A percentile compares a stretch with the other conserved stretches of the same genome.
Evolutionary conservation across 345 rosid species (phyloP).

Genomic region (Populus nigra): DNA sequence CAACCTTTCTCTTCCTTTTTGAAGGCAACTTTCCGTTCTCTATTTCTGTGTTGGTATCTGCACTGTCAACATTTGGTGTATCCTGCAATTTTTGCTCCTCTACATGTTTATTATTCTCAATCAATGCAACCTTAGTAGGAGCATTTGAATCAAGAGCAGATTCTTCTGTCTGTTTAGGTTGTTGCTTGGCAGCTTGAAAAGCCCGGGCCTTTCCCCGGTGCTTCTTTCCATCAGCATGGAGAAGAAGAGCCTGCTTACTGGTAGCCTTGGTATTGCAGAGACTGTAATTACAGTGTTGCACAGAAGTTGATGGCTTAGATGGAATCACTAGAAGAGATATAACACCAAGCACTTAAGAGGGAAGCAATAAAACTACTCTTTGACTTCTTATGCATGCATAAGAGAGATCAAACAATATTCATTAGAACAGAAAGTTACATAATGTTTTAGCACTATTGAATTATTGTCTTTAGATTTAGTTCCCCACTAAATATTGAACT

Average conservation of each 20-base stretch:
- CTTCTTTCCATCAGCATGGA: conserved; percentile 96
- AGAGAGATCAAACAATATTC: background rate
- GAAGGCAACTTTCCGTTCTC: conserved; percentile 34
- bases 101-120: conserved; percentile 7
- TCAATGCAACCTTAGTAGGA: conserved; percentile 29
- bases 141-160: conserved; percentile 33
- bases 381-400: background rate
- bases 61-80: conserved; percentile 14
- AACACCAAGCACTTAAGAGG: background rate
- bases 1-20: conserved; percentile 59
- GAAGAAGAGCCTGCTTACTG: conserved; percentile 75
- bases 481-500: too few species aligned
- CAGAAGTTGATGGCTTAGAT: background rate
- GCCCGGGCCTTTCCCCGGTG: conserved; percentile 76
- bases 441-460: too few species aligned
- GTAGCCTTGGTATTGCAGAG: conserved; percentile 82
- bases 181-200: conserved; percentile 56
- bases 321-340: background rate
- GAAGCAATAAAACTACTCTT: background rate
- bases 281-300: conserved; percentile 35
- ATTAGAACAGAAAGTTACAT: too few species aligned
- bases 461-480: too few species aligned
- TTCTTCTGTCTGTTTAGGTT: conserved; percentile 40
- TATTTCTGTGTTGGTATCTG: conserved; percentile 14
- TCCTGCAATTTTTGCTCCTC: conserved; percentile 38